Evolutionary conservation across 208 protist genomes (phyloP).

Genomic region (Histomonas meleagridis): DNA sequence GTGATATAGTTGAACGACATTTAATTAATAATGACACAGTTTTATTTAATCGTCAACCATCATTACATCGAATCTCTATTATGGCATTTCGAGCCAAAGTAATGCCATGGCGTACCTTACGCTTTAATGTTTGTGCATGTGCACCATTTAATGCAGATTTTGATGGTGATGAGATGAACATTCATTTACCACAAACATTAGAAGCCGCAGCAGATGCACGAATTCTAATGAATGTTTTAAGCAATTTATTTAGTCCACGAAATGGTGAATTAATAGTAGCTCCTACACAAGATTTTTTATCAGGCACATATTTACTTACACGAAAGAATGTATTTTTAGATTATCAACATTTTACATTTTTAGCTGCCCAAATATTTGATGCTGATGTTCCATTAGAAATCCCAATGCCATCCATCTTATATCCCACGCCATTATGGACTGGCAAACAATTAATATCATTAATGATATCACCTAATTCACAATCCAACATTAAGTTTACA

Average conservation of each 20-base stretch:
- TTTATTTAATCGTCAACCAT: slow-evolving; percentile 98
- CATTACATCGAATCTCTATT: slow-evolving; percentile 92
- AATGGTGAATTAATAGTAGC: slow-evolving; percentile 92
- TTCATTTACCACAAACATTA: slow-evolving; percentile 95
- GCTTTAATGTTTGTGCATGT: slow-evolving; percentile 94
- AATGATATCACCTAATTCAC: slow-evolving; percentile 60
- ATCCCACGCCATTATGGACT: slow-evolving; percentile 89
- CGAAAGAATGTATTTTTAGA: slow-evolving; percentile 84
- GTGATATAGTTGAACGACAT: slow-evolving; percentile 74
- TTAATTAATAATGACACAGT: slow-evolving; percentile 88
- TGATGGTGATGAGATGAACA: slow-evolving; percentile 99
- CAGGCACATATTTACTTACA: slow-evolving; percentile 80
- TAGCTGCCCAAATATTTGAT: slow-evolving; percentile 40
- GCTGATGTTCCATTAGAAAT: slow-evolving; percentile 63
- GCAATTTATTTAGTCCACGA: slow-evolving; percentile 92
- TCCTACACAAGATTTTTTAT: slow-evolving; percentile 90
- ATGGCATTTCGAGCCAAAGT: slow-evolving; percentile 76
- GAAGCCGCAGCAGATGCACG: slow-evolving; percentile 89
- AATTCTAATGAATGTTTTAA: slow-evolving; percentile 76
- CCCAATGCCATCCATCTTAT: slow-evolving; percentile 83
- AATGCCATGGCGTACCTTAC: slow-evolving; percentile 82
- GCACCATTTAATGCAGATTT: slow-evolving; percentile 98
- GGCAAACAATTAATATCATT: slow-evolving; percentile 90
- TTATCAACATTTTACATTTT: slow-evolving; percentile 47
- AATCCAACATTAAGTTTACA: neutral